A percentile compares a stretch with the other conserved stretches of the same genome.
Evolutionary conservation across 768 basidiomycete genomes (phyloP).

Genomic region (Calocybe cyanea): DNA sequence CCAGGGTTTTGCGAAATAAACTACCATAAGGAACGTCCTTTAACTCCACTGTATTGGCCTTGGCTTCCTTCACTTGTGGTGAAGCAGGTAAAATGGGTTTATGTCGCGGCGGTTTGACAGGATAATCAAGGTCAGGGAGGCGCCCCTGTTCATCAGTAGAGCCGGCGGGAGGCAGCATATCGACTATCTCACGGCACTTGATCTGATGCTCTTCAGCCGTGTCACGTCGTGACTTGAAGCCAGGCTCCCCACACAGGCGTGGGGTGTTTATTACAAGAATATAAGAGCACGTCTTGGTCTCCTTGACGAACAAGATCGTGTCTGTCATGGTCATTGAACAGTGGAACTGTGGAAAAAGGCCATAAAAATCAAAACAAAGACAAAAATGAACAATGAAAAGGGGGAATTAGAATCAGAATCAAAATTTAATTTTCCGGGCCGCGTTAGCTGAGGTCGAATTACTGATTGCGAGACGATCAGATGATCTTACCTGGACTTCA

Average conservation of each 20-base stretch:
- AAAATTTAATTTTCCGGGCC: constrained; percentile 2
- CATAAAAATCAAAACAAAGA: constrained; percentile 1
- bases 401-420: neutral
- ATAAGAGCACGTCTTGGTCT: constrained; percentile 92
- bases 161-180: constrained; percentile 24
- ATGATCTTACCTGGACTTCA: constrained; percentile 74
- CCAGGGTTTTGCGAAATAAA: constrained; percentile 35
- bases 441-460: neutral
- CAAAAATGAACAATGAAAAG: neutral
- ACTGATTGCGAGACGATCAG: constrained; percentile 9
- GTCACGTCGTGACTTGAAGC: constrained; percentile 78
- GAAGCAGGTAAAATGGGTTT: constrained; percentile 46
- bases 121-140: constrained; percentile 52
- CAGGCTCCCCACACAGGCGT: constrained; percentile 87
- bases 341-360: constrained; percentile 62
- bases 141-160: constrained; percentile 22
- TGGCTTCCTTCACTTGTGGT: constrained; percentile 24
- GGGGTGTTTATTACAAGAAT: constrained; percentile 94
- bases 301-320: constrained; percentile 86
- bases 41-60: constrained; percentile 9
- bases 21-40: constrained; percentile 26
- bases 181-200: constrained; percentile 76
- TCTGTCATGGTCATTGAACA: constrained; percentile 95
- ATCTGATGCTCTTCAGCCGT: constrained; percentile 64
- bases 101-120: constrained; percentile 46